A percentile compares a stretch with the other conserved stretches of the same genome.
Evolutionary conservation across 179 eudicot species (phyloP).

Genomic region (Silene noctiflora): DNA sequence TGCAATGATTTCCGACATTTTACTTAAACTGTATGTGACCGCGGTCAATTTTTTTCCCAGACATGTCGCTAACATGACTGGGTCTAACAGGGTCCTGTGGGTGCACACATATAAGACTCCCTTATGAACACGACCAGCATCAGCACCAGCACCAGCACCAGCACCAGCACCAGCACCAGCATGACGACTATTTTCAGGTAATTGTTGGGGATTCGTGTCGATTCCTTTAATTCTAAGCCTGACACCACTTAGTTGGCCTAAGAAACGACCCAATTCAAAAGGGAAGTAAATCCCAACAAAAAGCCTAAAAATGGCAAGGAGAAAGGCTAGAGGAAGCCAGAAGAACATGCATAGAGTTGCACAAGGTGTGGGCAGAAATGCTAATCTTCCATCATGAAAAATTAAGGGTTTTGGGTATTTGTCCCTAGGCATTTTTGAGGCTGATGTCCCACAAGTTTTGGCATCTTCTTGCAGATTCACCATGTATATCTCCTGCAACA

Average conservation of each 20-base stretch:
- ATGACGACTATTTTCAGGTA: no score
- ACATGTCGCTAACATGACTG: constrained; percentile 56
- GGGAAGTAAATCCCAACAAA: constrained; percentile 57
- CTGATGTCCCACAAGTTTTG: constrained; percentile 28
- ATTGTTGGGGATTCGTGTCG: background rate
- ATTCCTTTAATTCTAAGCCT: constrained; percentile 36
- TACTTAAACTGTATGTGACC: constrained; percentile 82
- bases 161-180: background rate
- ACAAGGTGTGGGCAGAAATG: constrained; percentile 73
- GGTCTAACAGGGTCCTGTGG: constrained; percentile 80
- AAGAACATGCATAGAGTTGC: constrained; percentile 68
- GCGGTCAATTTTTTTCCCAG: constrained; percentile 66
- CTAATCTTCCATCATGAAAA: constrained; percentile 90
- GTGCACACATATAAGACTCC: constrained; percentile 83
- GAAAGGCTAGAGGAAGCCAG: constrained; percentile 67
- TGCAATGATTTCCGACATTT: constrained; percentile 66
- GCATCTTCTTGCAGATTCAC: constrained; percentile 52
- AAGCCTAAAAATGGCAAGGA: constrained; percentile 54
- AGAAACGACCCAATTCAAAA: constrained; percentile 34
- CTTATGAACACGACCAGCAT: no score
- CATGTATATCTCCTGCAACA: constrained; percentile 69
- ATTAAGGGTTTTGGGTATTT: constrained; percentile 78
- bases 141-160: no score
- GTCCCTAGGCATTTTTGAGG: constrained; percentile 47
- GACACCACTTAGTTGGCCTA: constrained; percentile 52